Percentiles rank a stretch among this genome's conserved stretches.
These are phyloP conservation scores for Athelia sp. DNA, from an alignment of 1,284 basidiomycete species.

Conservation along the genomic window DNA sequence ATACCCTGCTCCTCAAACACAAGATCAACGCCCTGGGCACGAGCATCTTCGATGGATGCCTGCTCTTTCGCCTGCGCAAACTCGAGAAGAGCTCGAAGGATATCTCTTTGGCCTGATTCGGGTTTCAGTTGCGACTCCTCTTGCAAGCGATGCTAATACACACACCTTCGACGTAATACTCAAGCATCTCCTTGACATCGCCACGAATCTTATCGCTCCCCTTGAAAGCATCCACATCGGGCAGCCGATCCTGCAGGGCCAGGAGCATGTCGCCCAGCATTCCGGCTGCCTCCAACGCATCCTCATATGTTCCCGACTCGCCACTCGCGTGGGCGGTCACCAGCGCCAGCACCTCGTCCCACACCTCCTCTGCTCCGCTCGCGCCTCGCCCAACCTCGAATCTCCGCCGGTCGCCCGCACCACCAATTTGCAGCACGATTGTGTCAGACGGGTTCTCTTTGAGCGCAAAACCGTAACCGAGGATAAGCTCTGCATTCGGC, in stretches of 20 bases:
- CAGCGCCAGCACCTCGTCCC: constrained; percentile 49
- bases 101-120: constrained; percentile 34
- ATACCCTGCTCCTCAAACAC: constrained; percentile 34
- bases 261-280: constrained; percentile 62
- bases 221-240: constrained; percentile 18
- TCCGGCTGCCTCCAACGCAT: constrained; percentile 60
- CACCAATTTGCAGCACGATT: constrained; percentile 70
- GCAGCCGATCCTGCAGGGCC: constrained; percentile 48
- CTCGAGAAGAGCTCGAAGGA: constrained; percentile 35
- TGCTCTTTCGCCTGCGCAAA: constrained; percentile 41
- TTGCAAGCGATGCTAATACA: constrained; percentile 17
- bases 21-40: constrained; percentile 45
- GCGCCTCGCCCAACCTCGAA: constrained; percentile 64
- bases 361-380: constrained; percentile 50
- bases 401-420: constrained; percentile 24
- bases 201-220: constrained; percentile 30
- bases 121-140: constrained; percentile 21
- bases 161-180: constrained; percentile 54
- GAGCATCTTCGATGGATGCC: constrained; percentile 39
- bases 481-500: constrained; percentile 81
- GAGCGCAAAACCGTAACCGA: constrained; percentile 85
- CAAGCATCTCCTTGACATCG: constrained; percentile 50
- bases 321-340: constrained; percentile 30
- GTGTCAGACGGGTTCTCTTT: constrained; percentile 78
- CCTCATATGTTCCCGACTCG: constrained; percentile 51